Conservation (phyloP, 148 eudicot species). For the Diospyros kaki region DNA sequence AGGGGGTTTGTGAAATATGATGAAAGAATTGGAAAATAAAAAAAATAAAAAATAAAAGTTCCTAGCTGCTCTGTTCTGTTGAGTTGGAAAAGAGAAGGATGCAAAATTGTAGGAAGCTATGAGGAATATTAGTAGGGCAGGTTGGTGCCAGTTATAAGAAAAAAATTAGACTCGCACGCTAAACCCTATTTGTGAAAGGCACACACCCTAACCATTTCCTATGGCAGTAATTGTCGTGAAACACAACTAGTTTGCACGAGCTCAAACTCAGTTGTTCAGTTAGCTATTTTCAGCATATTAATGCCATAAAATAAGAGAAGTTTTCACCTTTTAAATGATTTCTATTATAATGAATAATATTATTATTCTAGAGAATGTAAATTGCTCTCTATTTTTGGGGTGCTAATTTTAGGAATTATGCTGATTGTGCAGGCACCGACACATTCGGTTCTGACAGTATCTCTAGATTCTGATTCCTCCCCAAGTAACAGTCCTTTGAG, state of each 20-base stretch:
- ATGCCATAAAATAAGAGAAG: not conserved
- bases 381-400: not conserved
- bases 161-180: no score
- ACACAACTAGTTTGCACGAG: not conserved
- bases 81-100: no score
- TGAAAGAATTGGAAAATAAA: no score
- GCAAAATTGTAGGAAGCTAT: no score
- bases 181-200: no score
- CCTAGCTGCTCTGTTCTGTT: no score
- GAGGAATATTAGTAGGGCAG: no score
- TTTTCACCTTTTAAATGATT: not conserved
- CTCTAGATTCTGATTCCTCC: constrained; percentile 66
- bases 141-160: no score
- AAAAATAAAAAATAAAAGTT: no score
- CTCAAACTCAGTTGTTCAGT: not conserved
- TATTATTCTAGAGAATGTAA: not conserved
- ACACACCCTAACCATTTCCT: no score
- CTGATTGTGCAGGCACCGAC: constrained; percentile 54
- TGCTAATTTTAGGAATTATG: not conserved
- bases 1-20: no score
- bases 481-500: constrained; percentile 28
- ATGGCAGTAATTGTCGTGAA: not conserved
- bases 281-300: not conserved
- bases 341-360: not conserved
- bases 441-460: constrained; percentile 37